phyloP scores from a whole-genome alignment of 2,329 filamentous ascomycete species.

The Malbranchea zuffiana region DNA sequence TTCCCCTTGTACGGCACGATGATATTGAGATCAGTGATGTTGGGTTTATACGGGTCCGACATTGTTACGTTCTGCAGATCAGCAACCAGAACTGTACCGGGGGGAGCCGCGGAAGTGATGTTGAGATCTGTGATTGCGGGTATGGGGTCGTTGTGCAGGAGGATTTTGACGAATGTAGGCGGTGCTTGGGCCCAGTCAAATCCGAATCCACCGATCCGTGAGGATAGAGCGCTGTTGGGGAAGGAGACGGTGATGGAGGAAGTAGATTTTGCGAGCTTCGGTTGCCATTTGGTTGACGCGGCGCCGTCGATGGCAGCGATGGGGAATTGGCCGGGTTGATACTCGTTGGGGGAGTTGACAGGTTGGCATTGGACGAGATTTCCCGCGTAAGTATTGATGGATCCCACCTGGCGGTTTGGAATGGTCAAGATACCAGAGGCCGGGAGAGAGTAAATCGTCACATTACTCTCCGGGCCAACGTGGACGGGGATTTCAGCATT shows the following conservation, averaged over 20 bases:
- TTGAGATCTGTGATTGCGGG: constrained; percentile 13
- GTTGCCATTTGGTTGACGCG: constrained; percentile 57
- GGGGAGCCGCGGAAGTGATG: constrained; percentile 6
- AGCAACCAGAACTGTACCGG: constrained; percentile 19
- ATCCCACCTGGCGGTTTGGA: constrained; percentile 48
- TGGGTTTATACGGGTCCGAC: constrained; percentile 29
- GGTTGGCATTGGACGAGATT: constrained; percentile 57
- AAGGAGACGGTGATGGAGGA: constrained; percentile 49
- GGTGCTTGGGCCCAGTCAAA: constrained; percentile 53
- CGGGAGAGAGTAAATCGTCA: constrained; percentile 37
- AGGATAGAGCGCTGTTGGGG: constrained; percentile 27
- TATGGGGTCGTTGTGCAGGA: constrained; percentile 42
- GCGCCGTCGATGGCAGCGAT: constrained; percentile 56
- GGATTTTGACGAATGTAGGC: constrained; percentile 43
- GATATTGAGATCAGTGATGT: constrained; percentile 22
- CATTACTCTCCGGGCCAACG: constrained; percentile 38
- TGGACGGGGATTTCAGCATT: constrained; percentile 48
- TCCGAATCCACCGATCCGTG: constrained; percentile 35
- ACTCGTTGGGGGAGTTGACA: constrained; percentile 38
- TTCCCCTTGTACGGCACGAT: constrained; percentile 33
- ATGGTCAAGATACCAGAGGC: constrained; percentile 44
- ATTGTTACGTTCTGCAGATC: constrained; percentile 24
- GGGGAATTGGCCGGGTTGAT: constrained; percentile 57
- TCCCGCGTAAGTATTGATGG: constrained; percentile 42
- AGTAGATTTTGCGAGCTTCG: constrained; percentile 39